phyloP scores from a whole-genome alignment of 176 grass and related monocot genomes.

The Rhynchospora tenuis region DNA sequence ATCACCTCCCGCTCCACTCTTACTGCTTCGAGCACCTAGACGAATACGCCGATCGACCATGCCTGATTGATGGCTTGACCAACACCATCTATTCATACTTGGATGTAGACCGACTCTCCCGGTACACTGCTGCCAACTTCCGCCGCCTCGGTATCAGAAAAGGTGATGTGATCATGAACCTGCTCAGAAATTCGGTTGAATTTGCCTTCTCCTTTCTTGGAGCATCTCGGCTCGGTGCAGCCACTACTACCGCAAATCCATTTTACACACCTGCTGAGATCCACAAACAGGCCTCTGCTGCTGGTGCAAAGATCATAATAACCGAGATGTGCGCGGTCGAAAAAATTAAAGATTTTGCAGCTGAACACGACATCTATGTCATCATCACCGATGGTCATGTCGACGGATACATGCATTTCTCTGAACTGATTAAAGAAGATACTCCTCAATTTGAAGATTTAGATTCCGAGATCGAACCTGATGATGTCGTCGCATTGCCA shows the following conservation, averaged over 20 bases:
- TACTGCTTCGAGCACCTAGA: constrained; percentile 74
- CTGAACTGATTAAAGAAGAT: constrained; percentile 32
- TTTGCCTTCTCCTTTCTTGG: constrained; percentile 87
- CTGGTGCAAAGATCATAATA: constrained; percentile 45
- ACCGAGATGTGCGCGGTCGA: constrained; percentile 67
- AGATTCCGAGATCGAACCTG: constrained; percentile 36
- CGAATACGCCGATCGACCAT: constrained; percentile 22
- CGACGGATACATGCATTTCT: constrained; percentile 41
- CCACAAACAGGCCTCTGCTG: constrained; percentile 53
- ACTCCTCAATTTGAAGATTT: constrained; percentile 28
- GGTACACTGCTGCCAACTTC: constrained; percentile 39
- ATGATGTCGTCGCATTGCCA: constrained; percentile 67
- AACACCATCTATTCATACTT: constrained; percentile 53
- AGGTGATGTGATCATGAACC: constrained; percentile 68
- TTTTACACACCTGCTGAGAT: constrained; percentile 83
- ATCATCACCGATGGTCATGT: constrained; percentile 32
- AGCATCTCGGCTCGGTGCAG: constrained; percentile 49
- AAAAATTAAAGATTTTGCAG: constrained; percentile 58
- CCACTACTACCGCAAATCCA: constrained; percentile 78
- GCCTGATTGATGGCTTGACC: constrained; percentile 69
- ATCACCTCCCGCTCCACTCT: constrained; percentile 54
- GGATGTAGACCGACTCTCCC: constrained; percentile 41
- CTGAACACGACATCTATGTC: constrained; percentile 36
- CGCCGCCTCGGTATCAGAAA: constrained; percentile 35
- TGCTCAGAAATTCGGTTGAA: constrained; percentile 69